These are phyloP conservation scores for Macrocybe sp. DNA, from an alignment of 1,284 basidiomycete species.

Conservation along the genomic window DNA sequence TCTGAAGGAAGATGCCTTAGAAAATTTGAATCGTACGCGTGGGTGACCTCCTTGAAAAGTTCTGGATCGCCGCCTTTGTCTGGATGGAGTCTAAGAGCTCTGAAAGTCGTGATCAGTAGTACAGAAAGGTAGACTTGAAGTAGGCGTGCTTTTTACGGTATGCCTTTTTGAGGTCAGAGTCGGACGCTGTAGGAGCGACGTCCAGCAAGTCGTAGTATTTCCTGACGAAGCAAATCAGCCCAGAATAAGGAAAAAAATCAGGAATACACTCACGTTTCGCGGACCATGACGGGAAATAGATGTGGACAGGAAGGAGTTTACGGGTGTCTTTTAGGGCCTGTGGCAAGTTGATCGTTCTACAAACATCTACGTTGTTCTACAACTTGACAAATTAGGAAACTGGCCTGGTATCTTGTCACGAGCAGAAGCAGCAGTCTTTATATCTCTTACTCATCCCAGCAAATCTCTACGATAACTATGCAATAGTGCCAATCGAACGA, in stretches of 20 bases:
- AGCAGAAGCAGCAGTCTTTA: too few relatives aligned
- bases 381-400: slow-evolving; percentile 31
- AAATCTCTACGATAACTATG: too few relatives aligned
- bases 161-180: slow-evolving; percentile 88
- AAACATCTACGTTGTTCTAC: slow-evolving; percentile 37
- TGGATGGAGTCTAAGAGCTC: slow-evolving; percentile 87
- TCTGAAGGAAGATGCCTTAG: slow-evolving; percentile 3
- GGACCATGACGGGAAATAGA: slow-evolving; percentile 47
- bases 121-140: slow-evolving; percentile 2
- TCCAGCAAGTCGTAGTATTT: slow-evolving; percentile 91
- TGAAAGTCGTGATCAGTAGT: slow-evolving; percentile 26
- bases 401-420: too few relatives aligned
- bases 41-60: slow-evolving; percentile 95
- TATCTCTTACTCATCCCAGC: too few relatives aligned
- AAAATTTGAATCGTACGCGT: slow-evolving; percentile 63
- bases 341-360: slow-evolving; percentile 34
- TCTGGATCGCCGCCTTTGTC: slow-evolving; percentile 98
- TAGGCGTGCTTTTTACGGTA: slow-evolving; percentile 82
- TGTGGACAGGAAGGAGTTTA: slow-evolving; percentile 12
- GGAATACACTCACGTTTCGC: slow-evolving; percentile 52
- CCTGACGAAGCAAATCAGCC: slow-evolving; percentile 32
- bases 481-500: too few relatives aligned
- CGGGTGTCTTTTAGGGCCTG: slow-evolving; percentile 14
- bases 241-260: background rate
- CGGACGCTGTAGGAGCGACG: slow-evolving; percentile 71